Evolutionary conservation across 2,329 filamentous ascomycete species (phyloP).

Genomic region (Fusarium oligoseptatum): DNA sequence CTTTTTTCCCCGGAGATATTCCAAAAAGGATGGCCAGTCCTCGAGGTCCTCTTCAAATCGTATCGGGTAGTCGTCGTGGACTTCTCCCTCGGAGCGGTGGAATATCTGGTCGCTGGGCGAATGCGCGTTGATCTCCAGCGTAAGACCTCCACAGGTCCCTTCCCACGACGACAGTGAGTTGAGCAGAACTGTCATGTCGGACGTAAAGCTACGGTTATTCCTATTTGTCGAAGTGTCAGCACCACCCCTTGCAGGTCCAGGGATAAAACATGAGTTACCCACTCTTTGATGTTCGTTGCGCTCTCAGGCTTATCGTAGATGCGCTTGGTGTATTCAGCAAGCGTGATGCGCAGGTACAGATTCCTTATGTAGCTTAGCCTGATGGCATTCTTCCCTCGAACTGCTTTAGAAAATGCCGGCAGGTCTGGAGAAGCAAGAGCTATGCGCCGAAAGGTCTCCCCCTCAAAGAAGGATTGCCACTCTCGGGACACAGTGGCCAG

Average conservation of each 20-base stretch:
- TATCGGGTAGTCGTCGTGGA: conserved; percentile 22
- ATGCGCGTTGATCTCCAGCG: conserved; percentile 23
- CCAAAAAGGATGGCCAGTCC: not conserved
- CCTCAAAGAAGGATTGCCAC: conserved; percentile 31
- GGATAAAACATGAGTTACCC: not conserved
- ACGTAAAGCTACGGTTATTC: conserved; percentile 30
- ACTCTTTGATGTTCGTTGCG: not conserved
- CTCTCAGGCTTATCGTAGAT: conserved; percentile 10
- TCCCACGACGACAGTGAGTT: conserved; percentile 23
- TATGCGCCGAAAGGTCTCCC: conserved; percentile 14
- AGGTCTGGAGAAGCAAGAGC: conserved; percentile 14
- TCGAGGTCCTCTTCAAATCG: conserved; percentile 19
- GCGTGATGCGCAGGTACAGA: conserved; percentile 10
- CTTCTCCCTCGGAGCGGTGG: not conserved
- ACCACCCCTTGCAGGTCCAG: not conserved
- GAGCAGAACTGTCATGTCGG: conserved; percentile 12
- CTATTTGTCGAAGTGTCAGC: conserved; percentile 9
- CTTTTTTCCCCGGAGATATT: conserved; percentile 2
- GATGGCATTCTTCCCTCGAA: not conserved
- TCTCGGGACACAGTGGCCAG: conserved; percentile 24
- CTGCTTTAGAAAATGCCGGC: not conserved
- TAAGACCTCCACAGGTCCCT: conserved; percentile 23
- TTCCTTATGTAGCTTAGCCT: conserved; percentile 19
- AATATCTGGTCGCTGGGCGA: conserved; percentile 25
- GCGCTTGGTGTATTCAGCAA: conserved; percentile 4